Evolutionary conservation across 2,329 filamentous ascomycete genomes (phyloP).

Genomic region (Penicillium sp.): DNA sequence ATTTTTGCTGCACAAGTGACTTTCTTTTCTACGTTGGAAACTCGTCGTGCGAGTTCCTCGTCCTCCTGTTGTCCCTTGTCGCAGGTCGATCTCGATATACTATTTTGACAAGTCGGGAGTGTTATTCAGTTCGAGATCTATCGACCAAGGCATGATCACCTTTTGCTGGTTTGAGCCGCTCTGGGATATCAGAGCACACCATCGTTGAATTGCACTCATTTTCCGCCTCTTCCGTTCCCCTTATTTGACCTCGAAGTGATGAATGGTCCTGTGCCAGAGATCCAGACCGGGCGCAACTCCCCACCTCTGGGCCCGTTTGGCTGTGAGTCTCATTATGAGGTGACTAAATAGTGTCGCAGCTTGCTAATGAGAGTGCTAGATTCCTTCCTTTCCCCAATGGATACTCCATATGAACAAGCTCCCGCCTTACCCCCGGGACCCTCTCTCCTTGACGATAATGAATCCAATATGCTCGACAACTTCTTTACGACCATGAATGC

Average conservation of each 20-base stretch:
- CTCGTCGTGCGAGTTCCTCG: background rate
- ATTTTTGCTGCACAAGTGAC: background rate
- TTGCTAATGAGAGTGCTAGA: constrained; percentile 20
- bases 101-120: background rate
- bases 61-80: background rate
- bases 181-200: constrained; percentile 24
- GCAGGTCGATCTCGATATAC: background rate
- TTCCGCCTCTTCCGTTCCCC: background rate
- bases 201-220: constrained; percentile 8
- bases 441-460: constrained; percentile 62
- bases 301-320: constrained; percentile 63
- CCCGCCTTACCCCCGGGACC: constrained; percentile 65
- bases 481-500: constrained; percentile 46
- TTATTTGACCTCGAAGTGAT: constrained; percentile 20
- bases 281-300: constrained; percentile 46
- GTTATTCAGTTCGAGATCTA: background rate
- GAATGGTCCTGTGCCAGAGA: constrained; percentile 34
- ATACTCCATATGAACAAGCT: constrained; percentile 47
- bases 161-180: constrained; percentile 23
- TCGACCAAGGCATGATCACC: constrained; percentile 30
- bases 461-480: constrained; percentile 56
- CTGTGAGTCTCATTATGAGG: constrained; percentile 52
- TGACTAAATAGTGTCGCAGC: background rate
- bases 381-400: constrained; percentile 35
- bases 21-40: constrained; percentile 6